A percentile compares a stretch with the other conserved stretches of the same genome.
Conservation (phyloP, 2,329 filamentous ascomycete species). For the Colletotrichum sp. region DNA sequence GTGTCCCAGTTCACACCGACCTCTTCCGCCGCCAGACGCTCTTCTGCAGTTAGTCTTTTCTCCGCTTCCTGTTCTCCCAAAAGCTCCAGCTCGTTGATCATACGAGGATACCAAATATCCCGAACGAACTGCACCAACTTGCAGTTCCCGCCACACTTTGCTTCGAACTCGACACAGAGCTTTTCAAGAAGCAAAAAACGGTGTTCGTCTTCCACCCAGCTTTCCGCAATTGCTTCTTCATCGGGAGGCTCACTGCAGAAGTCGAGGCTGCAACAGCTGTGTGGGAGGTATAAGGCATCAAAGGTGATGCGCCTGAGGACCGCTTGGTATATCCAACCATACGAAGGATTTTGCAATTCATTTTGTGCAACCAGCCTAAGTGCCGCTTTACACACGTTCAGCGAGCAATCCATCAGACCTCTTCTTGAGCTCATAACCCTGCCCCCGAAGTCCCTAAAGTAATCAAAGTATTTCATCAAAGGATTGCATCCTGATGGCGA, state of each 20-base stretch:
- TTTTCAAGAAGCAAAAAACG: not conserved
- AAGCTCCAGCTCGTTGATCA: not conserved
- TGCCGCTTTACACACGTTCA: too few species aligned
- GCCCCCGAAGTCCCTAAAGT: too few species aligned
- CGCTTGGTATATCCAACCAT: not conserved
- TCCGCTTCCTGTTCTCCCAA: not conserved
- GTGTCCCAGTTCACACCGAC: not conserved
- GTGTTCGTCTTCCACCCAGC: not conserved
- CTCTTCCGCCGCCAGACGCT: not conserved
- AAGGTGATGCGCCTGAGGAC: not conserved
- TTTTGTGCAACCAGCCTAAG: not conserved
- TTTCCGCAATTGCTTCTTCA: not conserved
- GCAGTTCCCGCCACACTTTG: not conserved
- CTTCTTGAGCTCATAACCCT: too few species aligned
- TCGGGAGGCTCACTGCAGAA: not conserved
- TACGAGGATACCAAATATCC: not conserved
- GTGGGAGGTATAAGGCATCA: fast-evolving
- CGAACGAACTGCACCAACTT: not conserved
- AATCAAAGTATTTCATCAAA: not conserved
- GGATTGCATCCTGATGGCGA: not conserved
- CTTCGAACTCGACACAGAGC: not conserved
- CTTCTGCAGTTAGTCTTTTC: not conserved
- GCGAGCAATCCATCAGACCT: too few species aligned
- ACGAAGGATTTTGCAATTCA: fast-evolving
- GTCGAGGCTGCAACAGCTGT: not conserved